These are phyloP conservation scores for Leccinum aurantiacum DNA, from an alignment of 768 basidiomycete species.

Conservation along the genomic window DNA sequence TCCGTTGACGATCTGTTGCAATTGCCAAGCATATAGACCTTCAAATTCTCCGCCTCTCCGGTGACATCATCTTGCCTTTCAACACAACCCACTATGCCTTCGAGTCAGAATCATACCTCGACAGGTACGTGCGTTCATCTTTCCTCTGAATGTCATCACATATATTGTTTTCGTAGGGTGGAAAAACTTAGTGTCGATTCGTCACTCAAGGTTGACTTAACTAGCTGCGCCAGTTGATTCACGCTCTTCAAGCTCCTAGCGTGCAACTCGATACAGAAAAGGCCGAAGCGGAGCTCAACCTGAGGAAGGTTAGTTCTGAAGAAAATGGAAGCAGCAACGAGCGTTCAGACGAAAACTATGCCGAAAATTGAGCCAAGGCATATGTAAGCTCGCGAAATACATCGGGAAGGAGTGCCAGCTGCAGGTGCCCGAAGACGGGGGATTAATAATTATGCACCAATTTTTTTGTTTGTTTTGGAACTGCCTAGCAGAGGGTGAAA, in stretches of 20 bases:
- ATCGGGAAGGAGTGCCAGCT: too few species aligned
- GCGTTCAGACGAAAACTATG: slow-evolving; percentile 7
- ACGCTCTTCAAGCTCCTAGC: slow-evolving; percentile 51
- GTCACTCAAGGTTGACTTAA: slow-evolving; percentile 41
- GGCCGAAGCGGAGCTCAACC: slow-evolving; percentile 41
- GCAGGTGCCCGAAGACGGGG: too few species aligned
- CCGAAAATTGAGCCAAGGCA: slow-evolving; percentile 34
- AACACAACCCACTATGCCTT: slow-evolving; percentile 76
- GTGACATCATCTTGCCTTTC: slow-evolving; percentile 65
- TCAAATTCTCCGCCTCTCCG: slow-evolving; percentile 55
- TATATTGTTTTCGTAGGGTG: slow-evolving; percentile 25
- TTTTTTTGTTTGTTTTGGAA: too few species aligned
- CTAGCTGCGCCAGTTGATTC: slow-evolving; percentile 46
- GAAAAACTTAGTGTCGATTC: slow-evolving; percentile 22
- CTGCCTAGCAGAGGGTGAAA: too few species aligned
- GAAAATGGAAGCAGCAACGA: slow-evolving; percentile 37
- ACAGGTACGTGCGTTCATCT: slow-evolving; percentile 41
- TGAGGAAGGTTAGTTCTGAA: too few species aligned
- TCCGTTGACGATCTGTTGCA: slow-evolving; percentile 37
- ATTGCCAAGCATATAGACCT: slow-evolving; percentile 68
- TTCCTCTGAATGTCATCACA: not conserved
- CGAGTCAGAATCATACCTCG: slow-evolving; percentile 61
- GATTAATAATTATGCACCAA: too few species aligned
- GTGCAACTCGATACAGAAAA: slow-evolving; percentile 60
- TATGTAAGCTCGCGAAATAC: too few species aligned